Evolutionary conservation across 306 rosid species (phyloP).

Genomic region (Pyrus bretschneideri): DNA sequence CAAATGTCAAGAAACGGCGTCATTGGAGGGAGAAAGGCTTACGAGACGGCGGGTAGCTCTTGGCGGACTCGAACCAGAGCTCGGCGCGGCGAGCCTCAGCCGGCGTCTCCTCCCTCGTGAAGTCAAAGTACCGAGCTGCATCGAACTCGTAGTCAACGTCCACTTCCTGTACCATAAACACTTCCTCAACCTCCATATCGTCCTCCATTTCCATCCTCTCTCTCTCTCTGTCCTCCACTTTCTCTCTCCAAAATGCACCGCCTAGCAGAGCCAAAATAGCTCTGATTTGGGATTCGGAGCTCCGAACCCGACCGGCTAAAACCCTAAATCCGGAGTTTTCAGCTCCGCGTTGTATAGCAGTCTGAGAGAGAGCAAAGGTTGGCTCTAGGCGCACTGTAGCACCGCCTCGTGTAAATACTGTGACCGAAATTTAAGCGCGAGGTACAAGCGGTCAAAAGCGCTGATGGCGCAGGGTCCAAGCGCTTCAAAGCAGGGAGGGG

Average conservation of each 20-base stretch:
- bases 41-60: constrained; percentile 54
- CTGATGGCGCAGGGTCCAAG: neutral
- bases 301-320: constrained; percentile 8
- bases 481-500: neutral
- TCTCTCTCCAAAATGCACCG: constrained; percentile 10
- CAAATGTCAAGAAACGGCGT: neutral
- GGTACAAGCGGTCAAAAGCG: neutral
- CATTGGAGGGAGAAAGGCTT: constrained; percentile 14
- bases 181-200: constrained; percentile 44
- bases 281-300: neutral
- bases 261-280: neutral
- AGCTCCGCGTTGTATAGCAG: constrained; percentile 7
- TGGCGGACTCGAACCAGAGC: constrained; percentile 49
- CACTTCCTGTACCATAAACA: constrained; percentile 43
- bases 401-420: neutral
- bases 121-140: constrained; percentile 40
- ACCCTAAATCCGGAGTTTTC: constrained; percentile 14
- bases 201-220: constrained; percentile 28
- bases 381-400: constrained; percentile 11
- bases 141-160: constrained; percentile 54
- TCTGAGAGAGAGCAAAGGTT: neutral
- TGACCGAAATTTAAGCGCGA: neutral
- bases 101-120: constrained; percentile 35
- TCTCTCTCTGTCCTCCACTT: neutral
- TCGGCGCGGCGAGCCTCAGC: constrained; percentile 45